phyloP scores from a whole-genome alignment of 129 eudicot genomes.

The Flaveria linearis region DNA sequence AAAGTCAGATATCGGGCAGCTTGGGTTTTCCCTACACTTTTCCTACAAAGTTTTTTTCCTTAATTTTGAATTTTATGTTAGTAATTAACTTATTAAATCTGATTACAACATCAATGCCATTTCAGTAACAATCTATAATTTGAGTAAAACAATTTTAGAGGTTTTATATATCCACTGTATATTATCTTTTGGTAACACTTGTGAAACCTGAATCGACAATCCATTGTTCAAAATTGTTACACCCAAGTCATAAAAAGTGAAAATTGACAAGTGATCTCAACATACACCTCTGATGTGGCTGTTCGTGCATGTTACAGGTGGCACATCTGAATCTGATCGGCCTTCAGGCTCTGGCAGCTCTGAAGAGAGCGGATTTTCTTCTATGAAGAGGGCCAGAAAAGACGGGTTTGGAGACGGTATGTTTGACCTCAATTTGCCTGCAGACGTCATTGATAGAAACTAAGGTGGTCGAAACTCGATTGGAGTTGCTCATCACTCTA shows the following conservation, averaged over 20 bases:
- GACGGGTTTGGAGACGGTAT: slow-evolving; percentile 42
- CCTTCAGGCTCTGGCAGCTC: slow-evolving; percentile 72
- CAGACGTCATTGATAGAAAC: slow-evolving; percentile 47
- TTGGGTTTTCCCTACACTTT: not conserved
- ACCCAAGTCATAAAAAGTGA: slow-evolving; percentile 8
- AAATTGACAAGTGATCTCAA: not conserved
- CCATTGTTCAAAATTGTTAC: not conserved
- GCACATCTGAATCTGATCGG: slow-evolving; percentile 40
- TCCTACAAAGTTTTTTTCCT: not conserved
- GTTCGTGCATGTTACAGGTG: slow-evolving; percentile 38
- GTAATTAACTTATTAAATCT: not conserved
- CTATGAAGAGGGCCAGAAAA: slow-evolving; percentile 58
- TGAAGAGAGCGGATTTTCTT: slow-evolving; percentile 48
- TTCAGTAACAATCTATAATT: not conserved
- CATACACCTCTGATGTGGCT: not conserved
- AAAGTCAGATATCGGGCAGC: not conserved
- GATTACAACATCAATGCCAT: not conserved
- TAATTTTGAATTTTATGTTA: not conserved
- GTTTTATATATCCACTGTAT: not conserved
- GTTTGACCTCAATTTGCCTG: slow-evolving; percentile 91
- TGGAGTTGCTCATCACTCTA: slow-evolving; percentile 30
- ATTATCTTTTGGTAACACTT: not conserved
- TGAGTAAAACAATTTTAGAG: not conserved
- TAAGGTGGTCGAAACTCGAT: slow-evolving; percentile 21
- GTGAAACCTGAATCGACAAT: not conserved